Conservation (phyloP, 352 stramenopile genomes). For the Globisporangium camurandrum region DNA sequence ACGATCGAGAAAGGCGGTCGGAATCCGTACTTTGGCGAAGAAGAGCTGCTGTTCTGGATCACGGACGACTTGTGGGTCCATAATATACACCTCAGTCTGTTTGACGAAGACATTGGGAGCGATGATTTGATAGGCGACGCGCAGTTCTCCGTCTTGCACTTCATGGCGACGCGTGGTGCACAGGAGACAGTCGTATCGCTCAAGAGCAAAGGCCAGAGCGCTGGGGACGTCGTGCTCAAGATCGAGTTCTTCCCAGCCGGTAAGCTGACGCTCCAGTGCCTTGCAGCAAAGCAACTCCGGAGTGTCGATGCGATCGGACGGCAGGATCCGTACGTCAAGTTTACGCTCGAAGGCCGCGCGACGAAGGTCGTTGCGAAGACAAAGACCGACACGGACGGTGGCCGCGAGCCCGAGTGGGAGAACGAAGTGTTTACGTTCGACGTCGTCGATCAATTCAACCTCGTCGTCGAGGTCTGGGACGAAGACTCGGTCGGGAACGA, state of each 20-base stretch:
- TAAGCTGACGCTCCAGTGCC: slow-evolving; percentile 44
- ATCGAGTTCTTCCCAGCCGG: slow-evolving; percentile 84
- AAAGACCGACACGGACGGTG: slow-evolving; percentile 82
- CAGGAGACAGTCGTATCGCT: slow-evolving; percentile 57
- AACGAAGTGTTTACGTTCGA: slow-evolving; percentile 80
- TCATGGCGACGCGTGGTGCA: slow-evolving; percentile 42
- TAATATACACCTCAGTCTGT: slow-evolving; percentile 66
- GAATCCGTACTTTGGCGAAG: slow-evolving; percentile 88
- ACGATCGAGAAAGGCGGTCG: slow-evolving; percentile 71
- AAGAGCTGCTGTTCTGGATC: slow-evolving; percentile 90
- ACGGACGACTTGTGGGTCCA: slow-evolving; percentile 86
- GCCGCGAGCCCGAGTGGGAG: slow-evolving; percentile 78
- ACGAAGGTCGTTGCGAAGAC: slow-evolving; percentile 76
- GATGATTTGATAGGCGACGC: slow-evolving; percentile 86
- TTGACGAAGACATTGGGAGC: slow-evolving; percentile 85
- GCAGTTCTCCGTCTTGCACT: slow-evolving; percentile 62
- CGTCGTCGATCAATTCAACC: slow-evolving; percentile 90
- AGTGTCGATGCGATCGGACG: slow-evolving; percentile 67
- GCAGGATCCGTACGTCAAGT: slow-evolving; percentile 75
- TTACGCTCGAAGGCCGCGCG: slow-evolving; percentile 65
- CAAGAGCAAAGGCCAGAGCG: slow-evolving; percentile 51
- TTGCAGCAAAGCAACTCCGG: slow-evolving; percentile 52
- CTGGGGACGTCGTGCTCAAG: slow-evolving; percentile 67
- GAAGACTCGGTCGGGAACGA: slow-evolving; percentile 87
- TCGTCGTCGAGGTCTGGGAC: slow-evolving; percentile 88